Evolutionary conservation across 495 filamentous ascomycete species (phyloP).

Genomic region (Tricharina praecox): DNA sequence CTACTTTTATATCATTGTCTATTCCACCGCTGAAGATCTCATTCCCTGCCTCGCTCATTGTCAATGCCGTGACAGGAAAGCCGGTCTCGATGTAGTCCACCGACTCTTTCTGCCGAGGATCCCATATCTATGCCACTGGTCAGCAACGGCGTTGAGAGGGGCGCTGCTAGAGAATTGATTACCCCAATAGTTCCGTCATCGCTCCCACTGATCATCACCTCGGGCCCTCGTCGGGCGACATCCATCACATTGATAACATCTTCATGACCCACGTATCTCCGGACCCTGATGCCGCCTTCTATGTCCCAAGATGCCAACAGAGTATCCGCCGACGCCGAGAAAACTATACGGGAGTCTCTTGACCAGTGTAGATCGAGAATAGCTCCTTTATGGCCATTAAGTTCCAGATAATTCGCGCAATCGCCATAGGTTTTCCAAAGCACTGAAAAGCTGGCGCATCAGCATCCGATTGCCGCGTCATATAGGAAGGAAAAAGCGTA

Average conservation of each 20-base stretch:
- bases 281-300: constrained; percentile 70
- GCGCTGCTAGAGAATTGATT: constrained; percentile 10
- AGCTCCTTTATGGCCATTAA: constrained; percentile 78
- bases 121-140: constrained; percentile 50
- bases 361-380: constrained; percentile 92
- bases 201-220: constrained; percentile 70
- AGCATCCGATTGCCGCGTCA: no score
- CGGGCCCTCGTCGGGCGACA: constrained; percentile 72
- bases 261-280: constrained; percentile 81
- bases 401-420: constrained; percentile 79
- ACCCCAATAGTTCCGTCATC: constrained; percentile 83
- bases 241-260: constrained; percentile 85
- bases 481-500: no score
- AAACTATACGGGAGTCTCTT: constrained; percentile 74
- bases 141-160: not conserved
- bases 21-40: constrained; percentile 92
- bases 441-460: constrained; percentile 48
- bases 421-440: constrained; percentile 83
- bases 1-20: constrained; percentile 86
- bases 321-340: constrained; percentile 76
- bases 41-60: constrained; percentile 79
- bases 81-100: constrained; percentile 78
- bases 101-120: constrained; percentile 79
- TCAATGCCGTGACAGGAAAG: constrained; percentile 82
- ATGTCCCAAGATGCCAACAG: constrained; percentile 85